Conservation (phyloP, 2,329 filamentous ascomycete genomes). For the Furcasterigmium furcatum region DNA sequence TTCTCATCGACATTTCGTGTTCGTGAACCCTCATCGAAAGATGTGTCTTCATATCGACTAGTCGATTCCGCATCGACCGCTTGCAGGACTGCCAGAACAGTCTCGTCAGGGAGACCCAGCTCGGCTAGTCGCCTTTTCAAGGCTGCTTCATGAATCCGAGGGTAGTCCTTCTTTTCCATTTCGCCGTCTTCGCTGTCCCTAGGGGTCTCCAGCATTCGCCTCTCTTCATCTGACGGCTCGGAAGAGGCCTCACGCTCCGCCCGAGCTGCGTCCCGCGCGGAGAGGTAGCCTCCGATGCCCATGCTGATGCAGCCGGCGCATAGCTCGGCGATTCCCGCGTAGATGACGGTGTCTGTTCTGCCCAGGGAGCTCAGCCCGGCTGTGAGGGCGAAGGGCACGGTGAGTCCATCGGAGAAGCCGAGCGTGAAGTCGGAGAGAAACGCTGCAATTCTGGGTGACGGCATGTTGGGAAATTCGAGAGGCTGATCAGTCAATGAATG, state of each 20-base stretch:
- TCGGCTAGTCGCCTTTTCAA: too few species aligned
- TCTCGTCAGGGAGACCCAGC: too few species aligned
- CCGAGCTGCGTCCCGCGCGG: constrained; percentile 41
- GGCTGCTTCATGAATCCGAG: too few species aligned
- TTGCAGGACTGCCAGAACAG: too few species aligned
- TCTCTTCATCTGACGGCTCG: constrained; percentile 14
- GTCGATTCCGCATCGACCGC: too few species aligned
- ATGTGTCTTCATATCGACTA: too few species aligned
- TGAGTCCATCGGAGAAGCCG: constrained; percentile 71
- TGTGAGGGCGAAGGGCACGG: constrained; percentile 71
- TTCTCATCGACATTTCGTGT: too few species aligned
- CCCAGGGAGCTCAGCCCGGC: constrained; percentile 64
- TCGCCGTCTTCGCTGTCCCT: constrained; percentile 4
- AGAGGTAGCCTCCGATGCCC: constrained; percentile 69
- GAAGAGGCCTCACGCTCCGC: constrained; percentile 8
- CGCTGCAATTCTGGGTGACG: constrained; percentile 23
- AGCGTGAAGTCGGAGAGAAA: constrained; percentile 66
- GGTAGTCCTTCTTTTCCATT: too few species aligned
- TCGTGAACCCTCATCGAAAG: too few species aligned
- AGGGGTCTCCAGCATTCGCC: constrained; percentile 22
- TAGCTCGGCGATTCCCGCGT: constrained; percentile 67
- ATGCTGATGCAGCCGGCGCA: constrained; percentile 71
- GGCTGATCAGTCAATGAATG: too few species aligned
- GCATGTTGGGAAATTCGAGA: too few species aligned
- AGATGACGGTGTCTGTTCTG: constrained; percentile 59